Evolutionary conservation across 2,329 filamentous ascomycete species (phyloP), one percentile per base, ranked within the genome.

Genomic region (Trichoderma oligosporum): DNA sequence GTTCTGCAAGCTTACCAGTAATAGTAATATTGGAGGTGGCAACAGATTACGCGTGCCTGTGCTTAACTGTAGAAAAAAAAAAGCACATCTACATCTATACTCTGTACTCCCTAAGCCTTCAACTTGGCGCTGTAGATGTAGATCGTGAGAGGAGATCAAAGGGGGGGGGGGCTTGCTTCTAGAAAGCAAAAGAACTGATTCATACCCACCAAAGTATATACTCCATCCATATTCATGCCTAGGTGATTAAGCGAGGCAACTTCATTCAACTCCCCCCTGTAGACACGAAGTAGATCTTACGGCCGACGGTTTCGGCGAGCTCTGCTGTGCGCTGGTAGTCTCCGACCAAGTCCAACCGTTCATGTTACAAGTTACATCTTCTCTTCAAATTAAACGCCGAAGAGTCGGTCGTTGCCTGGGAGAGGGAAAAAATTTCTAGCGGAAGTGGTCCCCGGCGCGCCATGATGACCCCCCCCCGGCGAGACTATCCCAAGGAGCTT

Each of bases 361-460:
- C n/a, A n/a, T 42, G 38, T 33, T 25, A 36, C 20, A 29, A 16
- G 18, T 18, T 20, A 9, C 31, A 35, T 51, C 16, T 22, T 18
- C 20, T 29, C 12, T 11, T 36, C 29, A 54, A 11, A n/a, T n/a
- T 29, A 33, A 33, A 25, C 49, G 39, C 39, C 33, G 25, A 47
- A 47, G 7, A 39, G 14, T 39, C 31, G 39, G 14, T 39, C 31
- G 39, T 53, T 47, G 38, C 41, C 41, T 12, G 36, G 56, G 48
- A 47, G 12, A 11, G 12, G 36, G 56, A 41, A 47, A 8, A 11
- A 47, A 44, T 45, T 47, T 18, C 49, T 51, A 60, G 49, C 68
- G 68, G 68, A 69, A 69, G 64, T 38, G 22, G 64, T 70, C 67
- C 67, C 68, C 67, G 69, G 68, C 58, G 63, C 66, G 63, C 66